Percentiles rank a stretch among this genome's conserved stretches.
These are phyloP conservation scores for Lecanicillium sp. DNA, from an alignment of 2,329 filamentous ascomycete genomes.

Conservation along the genomic window DNA sequence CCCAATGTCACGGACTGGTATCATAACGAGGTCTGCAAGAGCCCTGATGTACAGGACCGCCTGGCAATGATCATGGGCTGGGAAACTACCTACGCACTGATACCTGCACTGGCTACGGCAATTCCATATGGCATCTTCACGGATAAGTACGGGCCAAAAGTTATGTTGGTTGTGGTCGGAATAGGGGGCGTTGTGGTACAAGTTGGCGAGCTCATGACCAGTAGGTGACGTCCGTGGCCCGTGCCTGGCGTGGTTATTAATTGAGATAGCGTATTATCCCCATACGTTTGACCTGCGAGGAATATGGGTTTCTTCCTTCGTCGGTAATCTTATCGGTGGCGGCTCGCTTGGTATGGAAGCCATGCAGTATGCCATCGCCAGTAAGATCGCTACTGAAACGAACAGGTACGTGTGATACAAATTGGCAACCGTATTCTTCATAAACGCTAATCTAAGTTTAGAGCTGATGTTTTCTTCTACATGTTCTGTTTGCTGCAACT, in stretches of 20 bases:
- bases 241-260: neutral
- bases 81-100: neutral
- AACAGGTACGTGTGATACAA: neutral
- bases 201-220: neutral
- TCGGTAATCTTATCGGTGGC: neutral
- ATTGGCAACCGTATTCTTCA: neutral
- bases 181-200: neutral
- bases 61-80: neutral
- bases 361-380: neutral
- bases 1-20: neutral
- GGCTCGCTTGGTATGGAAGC: neutral
- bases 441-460: neutral
- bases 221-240: neutral
- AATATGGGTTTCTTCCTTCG: neutral
- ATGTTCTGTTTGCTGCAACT: too few relatives aligned
- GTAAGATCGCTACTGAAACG: neutral
- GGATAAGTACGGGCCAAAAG: neutral
- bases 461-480: neutral
- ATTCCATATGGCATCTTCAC: neutral
- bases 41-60: neutral
- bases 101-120: neutral
- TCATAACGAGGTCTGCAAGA: neutral
- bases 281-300: neutral
- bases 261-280: neutral
- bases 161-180: neutral